Evolutionary conservation across 495 filamentous ascomycete species (phyloP), one percentile per base, ranked within the genome.

Genomic region (Choiromyces venosus): DNA sequence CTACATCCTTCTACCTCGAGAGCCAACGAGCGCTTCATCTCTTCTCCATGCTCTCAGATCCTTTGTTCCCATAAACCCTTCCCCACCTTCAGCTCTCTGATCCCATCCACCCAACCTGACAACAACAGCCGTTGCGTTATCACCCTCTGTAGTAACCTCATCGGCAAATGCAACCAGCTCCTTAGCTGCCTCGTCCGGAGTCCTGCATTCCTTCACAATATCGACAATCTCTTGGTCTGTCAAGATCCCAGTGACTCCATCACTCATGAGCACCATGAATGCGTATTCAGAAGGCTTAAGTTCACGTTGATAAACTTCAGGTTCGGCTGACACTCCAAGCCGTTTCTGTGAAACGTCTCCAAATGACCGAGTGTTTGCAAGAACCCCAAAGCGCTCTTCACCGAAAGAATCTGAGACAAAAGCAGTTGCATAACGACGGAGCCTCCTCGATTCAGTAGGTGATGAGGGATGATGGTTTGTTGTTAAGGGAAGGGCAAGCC

Each of bases 341-440:
- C 93, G 91, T 82, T 99, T 99, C 44, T 90, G 91, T 69, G 87
- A 87, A 78, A 97, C 91, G 83, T 98, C 95, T 39, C 95, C 95
- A 78, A 99, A 97, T 3, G 94, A 86, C 8, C 95, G 91, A 12
- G 92, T 94, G 83, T 99, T 99, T 78, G 95, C 95, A 0, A 99
- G 88, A 0, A 94, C 93, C 69, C 89, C 89, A 84, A 99, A 93
- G 74, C 95, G 93, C 82, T 98, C 96, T 82, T 99, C 96, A 78
- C 95, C 95, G 80, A 98, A 98, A 21, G 92, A 95, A 81, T 99
- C 95, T 0, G 94, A 96, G 35, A 96, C 89, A 76, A 99, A 94
- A 0, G 90, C 91, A 21, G 91, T 85, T 18, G 93, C 92, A 79
- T 91, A 97, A 68, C 94, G 91, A 7, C 93, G 90, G 40, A 99